Evolutionary conservation across 2,329 filamentous ascomycete species (phyloP).

Genomic region (Plenodomus tracheiphilus): DNA sequence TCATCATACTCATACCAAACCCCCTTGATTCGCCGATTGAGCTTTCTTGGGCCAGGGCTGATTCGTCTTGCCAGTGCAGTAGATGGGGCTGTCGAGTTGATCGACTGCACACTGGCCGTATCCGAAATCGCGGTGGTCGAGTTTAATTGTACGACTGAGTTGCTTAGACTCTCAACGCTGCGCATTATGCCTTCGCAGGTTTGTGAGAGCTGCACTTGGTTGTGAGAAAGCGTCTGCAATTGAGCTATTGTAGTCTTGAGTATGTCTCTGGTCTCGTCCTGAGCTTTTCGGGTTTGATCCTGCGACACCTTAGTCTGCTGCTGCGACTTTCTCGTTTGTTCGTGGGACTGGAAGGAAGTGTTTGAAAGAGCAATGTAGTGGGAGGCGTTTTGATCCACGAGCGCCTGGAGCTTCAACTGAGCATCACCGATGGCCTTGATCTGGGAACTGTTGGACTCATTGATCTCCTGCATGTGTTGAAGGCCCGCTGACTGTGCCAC

Average conservation of each 20-base stretch:
- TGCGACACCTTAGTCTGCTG: conserved; percentile 23
- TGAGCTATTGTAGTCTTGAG: conserved; percentile 33
- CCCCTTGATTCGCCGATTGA: conserved; percentile 39
- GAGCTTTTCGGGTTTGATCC: conserved; percentile 8
- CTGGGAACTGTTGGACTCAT: conserved; percentile 39
- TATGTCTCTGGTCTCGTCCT: conserved; percentile 33
- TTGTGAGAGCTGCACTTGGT: conserved; percentile 31
- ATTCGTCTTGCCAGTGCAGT: conserved; percentile 27
- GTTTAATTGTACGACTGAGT: conserved; percentile 19
- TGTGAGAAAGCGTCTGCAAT: conserved; percentile 31
- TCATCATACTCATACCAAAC: conserved; percentile 45
- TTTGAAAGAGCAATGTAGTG: conserved; percentile 43
- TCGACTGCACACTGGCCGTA: conserved; percentile 13
- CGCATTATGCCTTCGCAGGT: conserved; percentile 38
- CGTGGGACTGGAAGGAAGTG: conserved; percentile 33
- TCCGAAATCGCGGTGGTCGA: conserved; percentile 15
- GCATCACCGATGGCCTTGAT: conserved; percentile 39
- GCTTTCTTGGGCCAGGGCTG: conserved; percentile 34
- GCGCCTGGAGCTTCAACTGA: conserved; percentile 33
- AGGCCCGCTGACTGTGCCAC: conserved; percentile 41
- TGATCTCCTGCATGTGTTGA: conserved; percentile 43
- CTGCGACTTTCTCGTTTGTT: conserved; percentile 28
- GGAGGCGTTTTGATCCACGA: conserved; percentile 38
- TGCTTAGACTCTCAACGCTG: conserved; percentile 26
- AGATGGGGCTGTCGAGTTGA: conserved; percentile 8